These are phyloP conservation scores for Pseudopediastrum boryanum DNA, from an alignment of 139 green algal species.

Conservation along the genomic window DNA sequence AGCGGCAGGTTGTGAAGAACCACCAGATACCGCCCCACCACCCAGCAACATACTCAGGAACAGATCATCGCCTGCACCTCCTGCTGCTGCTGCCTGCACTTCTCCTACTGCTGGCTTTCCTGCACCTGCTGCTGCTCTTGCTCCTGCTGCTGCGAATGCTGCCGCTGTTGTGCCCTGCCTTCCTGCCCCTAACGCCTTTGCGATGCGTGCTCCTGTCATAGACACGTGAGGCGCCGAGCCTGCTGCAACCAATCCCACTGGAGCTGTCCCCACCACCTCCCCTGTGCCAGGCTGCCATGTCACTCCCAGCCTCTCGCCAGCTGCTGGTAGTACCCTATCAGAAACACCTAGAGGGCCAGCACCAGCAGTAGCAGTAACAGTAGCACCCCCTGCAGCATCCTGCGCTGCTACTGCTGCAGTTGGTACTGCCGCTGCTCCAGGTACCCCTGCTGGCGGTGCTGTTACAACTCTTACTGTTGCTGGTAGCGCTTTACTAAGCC, in stretches of 20 bases:
- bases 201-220: not conserved
- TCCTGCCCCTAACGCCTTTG: not conserved
- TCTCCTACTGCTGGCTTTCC: not conserved
- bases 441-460: not conserved
- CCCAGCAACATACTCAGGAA: not conserved
- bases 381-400: too few species aligned
- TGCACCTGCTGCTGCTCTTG: constrained; percentile 3
- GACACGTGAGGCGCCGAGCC: not conserved
- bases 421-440: not conserved
- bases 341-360: not conserved
- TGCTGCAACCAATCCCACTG: not conserved
- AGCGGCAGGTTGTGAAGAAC: constrained; percentile 5
- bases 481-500: not conserved
- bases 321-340: not conserved
- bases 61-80: not conserved
- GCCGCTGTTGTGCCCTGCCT: not conserved
- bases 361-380: not conserved
- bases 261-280: not conserved
- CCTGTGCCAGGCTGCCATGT: not conserved
- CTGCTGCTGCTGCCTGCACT: not conserved
- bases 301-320: not conserved
- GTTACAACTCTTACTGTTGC: not conserved
- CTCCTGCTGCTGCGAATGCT: not conserved
- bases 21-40: too few species aligned
- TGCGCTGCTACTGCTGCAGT: constrained; percentile 7